A percentile compares a stretch with the other conserved stretches of the same genome.
phyloP scores from a whole-genome alignment of 352 stramenopile species.

The Pythium sp. region DNA sequence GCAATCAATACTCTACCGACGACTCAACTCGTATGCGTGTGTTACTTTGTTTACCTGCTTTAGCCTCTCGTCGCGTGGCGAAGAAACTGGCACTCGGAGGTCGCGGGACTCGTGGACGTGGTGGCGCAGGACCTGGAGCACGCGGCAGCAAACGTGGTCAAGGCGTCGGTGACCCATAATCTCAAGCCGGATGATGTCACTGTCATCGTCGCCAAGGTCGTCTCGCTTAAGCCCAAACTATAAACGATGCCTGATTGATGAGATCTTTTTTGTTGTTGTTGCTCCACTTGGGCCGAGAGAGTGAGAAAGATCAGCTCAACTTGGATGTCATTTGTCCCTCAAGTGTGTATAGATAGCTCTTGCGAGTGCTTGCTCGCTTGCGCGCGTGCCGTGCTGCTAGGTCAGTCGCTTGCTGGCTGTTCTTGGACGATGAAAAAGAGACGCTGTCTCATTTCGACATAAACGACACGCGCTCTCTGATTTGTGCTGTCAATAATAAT shows the following conservation, averaged over 20 bases:
- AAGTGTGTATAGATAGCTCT: not conserved
- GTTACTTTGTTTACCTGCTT: conserved; percentile 9
- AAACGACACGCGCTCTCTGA: too few species aligned
- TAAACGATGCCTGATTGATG: conserved; percentile 19
- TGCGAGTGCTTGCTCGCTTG: too few species aligned
- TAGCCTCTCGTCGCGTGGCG: conserved; percentile 65
- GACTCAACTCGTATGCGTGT: not conserved
- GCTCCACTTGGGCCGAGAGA: not conserved
- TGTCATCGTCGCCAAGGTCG: conserved; percentile 72
- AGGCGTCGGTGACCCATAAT: conserved; percentile 72
- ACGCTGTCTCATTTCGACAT: too few species aligned
- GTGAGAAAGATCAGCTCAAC: not conserved
- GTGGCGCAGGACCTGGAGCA: conserved; percentile 45
- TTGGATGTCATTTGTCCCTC: not conserved
- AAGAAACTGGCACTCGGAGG: conserved; percentile 56
- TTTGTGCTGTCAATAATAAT: too few species aligned
- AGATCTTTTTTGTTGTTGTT: conserved; percentile 2
- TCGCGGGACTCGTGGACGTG: conserved; percentile 58
- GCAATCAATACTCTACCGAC: not conserved
- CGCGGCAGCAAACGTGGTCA: conserved; percentile 59
- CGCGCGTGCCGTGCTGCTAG: too few species aligned
- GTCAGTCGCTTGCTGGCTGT: too few species aligned
- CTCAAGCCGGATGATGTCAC: conserved; percentile 84
- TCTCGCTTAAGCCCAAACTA: conserved; percentile 47
- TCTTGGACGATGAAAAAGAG: too few species aligned